phyloP scores from a whole-genome alignment of 2,329 filamentous ascomycete species.

The Clarireedia monteithiana region DNA sequence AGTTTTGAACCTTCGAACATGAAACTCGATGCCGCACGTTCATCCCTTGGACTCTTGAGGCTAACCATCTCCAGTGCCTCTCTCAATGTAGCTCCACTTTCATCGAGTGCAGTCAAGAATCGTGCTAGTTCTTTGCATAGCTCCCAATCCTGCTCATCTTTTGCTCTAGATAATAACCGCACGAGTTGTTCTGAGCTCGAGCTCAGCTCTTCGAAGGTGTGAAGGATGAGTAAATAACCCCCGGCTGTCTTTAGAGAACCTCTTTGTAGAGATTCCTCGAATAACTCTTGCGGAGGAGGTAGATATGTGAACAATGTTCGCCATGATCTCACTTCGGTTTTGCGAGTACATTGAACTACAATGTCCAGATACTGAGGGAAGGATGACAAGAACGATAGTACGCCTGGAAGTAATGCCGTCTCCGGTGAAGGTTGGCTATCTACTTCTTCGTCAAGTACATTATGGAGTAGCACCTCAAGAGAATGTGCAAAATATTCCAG shows the following conservation, averaged over 20 bases:
- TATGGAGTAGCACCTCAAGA: constrained; percentile 83
- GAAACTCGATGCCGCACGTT: constrained; percentile 30
- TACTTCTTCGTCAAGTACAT: constrained; percentile 90
- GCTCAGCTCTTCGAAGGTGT: constrained; percentile 67
- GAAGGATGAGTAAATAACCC: constrained; percentile 89
- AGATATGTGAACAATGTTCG: constrained; percentile 86
- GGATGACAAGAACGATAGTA: constrained; percentile 58
- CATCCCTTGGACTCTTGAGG: constrained; percentile 31
- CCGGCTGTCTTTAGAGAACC: constrained; percentile 90
- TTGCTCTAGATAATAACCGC: constrained; percentile 71
- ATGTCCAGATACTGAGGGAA: constrained; percentile 88
- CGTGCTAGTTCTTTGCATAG: constrained; percentile 88
- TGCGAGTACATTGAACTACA: constrained; percentile 91
- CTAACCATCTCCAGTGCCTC: constrained; percentile 61
- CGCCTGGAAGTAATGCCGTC: constrained; percentile 55
- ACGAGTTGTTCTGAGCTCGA: constrained; percentile 71
- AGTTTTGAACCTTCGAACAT: constrained; percentile 32
- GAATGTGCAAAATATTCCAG: constrained; percentile 91
- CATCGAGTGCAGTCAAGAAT: constrained; percentile 91
- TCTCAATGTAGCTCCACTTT: constrained; percentile 70
- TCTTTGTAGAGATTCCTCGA: constrained; percentile 81
- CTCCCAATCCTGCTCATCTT: constrained; percentile 85
- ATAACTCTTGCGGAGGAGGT: constrained; percentile 82
- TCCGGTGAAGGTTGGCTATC: constrained; percentile 60
- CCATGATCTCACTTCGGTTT: constrained; percentile 94